Evolutionary conservation across 1,139 yeast genomes (phyloP).

Genomic region (Yamadazyma siamensis): DNA sequence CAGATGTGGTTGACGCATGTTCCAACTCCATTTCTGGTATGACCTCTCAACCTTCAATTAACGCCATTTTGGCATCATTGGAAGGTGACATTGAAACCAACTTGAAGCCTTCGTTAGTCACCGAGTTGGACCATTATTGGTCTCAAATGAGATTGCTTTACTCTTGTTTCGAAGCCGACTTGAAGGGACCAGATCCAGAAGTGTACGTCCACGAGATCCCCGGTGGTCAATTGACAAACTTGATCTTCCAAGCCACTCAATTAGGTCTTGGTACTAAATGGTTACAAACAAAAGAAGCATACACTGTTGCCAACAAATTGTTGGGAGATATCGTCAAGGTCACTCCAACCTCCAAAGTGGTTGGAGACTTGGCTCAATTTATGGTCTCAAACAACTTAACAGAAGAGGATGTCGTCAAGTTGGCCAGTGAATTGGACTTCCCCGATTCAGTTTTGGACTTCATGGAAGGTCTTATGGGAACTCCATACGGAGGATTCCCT

Average conservation of each 20-base stretch:
- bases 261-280: constrained; percentile 95
- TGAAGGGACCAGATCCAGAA: constrained; percentile 99
- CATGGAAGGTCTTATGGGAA: constrained; percentile 99
- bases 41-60: constrained; percentile 96
- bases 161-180: constrained; percentile 96
- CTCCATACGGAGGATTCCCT: constrained; percentile 99
- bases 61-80: constrained; percentile 86
- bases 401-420: constrained; percentile 77
- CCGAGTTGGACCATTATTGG: constrained; percentile 93
- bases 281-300: constrained; percentile 92
- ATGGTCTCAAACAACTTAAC: constrained; percentile 94
- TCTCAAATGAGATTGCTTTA: constrained; percentile 96
- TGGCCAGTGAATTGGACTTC: constrained; percentile 91
- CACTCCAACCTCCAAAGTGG: constrained; percentile 98
- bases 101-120: constrained; percentile 60
- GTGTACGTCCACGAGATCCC: constrained; percentile 98
- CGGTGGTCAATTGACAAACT: constrained; percentile 97
- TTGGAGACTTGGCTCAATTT: constrained; percentile 97
- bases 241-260: constrained; percentile 98
- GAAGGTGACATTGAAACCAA: constrained; percentile 85
- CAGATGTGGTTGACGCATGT: constrained; percentile 97
- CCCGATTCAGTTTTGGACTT: constrained; percentile 97
- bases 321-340: constrained; percentile 97
- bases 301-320: constrained; percentile 82
- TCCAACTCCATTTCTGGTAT: constrained; percentile 96